phyloP scores from a whole-genome alignment of 495 filamentous ascomycete genomes.

The Durotheca rogersii region DNA sequence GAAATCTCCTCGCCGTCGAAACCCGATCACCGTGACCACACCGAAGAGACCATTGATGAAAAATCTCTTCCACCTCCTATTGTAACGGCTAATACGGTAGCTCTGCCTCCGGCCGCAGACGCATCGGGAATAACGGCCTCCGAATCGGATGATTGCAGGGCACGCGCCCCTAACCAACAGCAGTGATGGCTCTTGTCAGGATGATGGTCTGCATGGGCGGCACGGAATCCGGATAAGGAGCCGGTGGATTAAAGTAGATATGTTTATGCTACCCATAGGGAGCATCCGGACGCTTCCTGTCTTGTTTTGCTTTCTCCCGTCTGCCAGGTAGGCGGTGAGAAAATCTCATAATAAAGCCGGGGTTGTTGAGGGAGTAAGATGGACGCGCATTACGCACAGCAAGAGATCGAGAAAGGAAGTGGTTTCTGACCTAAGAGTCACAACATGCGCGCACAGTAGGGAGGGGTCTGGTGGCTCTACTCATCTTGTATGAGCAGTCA shows the following conservation, averaged over 20 bases:
- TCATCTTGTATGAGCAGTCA: no score
- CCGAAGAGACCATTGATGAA: constrained; percentile 17
- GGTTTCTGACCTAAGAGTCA: constrained; percentile 26
- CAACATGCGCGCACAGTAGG: neutral
- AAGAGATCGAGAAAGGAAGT: constrained; percentile 30
- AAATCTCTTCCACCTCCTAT: constrained; percentile 24
- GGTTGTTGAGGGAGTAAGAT: constrained; percentile 31
- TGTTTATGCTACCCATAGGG: constrained; percentile 14
- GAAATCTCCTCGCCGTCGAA: constrained; percentile 12
- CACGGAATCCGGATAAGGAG: constrained; percentile 33
- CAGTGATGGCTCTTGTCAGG: constrained; percentile 24
- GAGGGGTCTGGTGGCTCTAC: neutral
- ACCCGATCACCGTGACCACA: constrained; percentile 23
- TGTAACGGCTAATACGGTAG: constrained; percentile 28
- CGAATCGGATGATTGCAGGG: constrained; percentile 22
- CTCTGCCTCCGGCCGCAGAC: constrained; percentile 31
- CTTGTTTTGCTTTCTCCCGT: constrained; percentile 14
- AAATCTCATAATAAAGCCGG: constrained; percentile 15
- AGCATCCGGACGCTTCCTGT: constrained; percentile 4
- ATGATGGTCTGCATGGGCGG: constrained; percentile 28
- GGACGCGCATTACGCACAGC: constrained; percentile 29
- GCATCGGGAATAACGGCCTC: constrained; percentile 24
- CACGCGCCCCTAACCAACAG: constrained; percentile 12
- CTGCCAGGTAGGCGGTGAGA: constrained; percentile 24
- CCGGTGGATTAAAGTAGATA: constrained; percentile 25